Percentiles rank a stretch among this genome's conserved stretches.
These are phyloP conservation scores for Juncus inflexus DNA, from an alignment of 176 grass and related monocot genomes.

Conservation along the genomic window DNA sequence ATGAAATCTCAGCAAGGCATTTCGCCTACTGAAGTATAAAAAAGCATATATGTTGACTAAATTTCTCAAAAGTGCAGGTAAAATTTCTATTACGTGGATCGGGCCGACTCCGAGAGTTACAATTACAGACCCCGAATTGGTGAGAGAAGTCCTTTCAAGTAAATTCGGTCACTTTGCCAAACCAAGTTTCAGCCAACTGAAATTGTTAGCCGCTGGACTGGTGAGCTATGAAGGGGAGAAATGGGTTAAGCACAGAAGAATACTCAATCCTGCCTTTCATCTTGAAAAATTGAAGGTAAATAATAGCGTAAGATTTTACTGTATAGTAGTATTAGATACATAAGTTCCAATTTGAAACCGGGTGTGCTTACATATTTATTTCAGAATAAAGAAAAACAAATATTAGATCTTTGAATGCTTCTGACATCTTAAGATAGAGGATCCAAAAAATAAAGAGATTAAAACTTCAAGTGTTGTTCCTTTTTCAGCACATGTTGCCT, in stretches of 20 bases:
- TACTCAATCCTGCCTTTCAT: conserved; percentile 71
- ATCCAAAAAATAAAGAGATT: too few species aligned
- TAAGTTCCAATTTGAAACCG: too few species aligned
- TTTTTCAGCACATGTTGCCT: conserved; percentile 51
- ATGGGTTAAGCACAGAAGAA: conserved; percentile 71
- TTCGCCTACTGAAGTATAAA: too few species aligned
- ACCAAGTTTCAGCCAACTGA: conserved; percentile 19
- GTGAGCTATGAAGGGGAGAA: conserved; percentile 52
- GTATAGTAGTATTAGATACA: too few species aligned
- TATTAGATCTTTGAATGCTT: too few species aligned
- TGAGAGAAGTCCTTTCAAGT: conserved; percentile 54
- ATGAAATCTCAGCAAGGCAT: too few species aligned
- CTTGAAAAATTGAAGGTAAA: conserved; percentile 68
- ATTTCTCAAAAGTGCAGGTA: conserved; percentile 37
- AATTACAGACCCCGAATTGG: conserved; percentile 44
- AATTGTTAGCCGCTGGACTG: conserved; percentile 40
- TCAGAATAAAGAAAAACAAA: too few species aligned
- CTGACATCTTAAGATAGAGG: too few species aligned
- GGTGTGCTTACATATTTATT: too few species aligned
- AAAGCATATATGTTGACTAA: background rate
- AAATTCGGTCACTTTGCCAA: conserved; percentile 68
- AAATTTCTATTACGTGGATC: conserved; percentile 55
- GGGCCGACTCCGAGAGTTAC: conserved; percentile 41
- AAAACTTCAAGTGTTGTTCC: background rate
- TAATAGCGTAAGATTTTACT: background rate